phyloP scores from a whole-genome alignment of 1,284 basidiomycete species.

The Rhodotorula sp. region DNA sequence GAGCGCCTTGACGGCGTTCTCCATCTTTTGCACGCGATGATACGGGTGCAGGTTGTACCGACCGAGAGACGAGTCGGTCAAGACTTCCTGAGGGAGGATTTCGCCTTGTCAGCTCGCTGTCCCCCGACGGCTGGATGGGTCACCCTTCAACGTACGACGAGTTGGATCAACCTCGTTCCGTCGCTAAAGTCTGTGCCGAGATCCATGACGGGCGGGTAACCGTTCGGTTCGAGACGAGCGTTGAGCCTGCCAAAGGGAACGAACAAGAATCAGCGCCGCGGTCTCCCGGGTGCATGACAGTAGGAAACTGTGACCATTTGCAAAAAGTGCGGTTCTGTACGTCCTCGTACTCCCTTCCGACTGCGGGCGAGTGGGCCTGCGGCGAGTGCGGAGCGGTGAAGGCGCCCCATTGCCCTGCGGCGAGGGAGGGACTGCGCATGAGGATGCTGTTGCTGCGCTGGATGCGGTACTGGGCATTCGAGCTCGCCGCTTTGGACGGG shows the following conservation, averaged over 20 bases:
- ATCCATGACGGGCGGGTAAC: constrained; percentile 85
- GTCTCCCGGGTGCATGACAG: not conserved
- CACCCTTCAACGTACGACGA: constrained; percentile 62
- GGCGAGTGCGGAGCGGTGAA: constrained; percentile 7
- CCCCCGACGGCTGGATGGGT: constrained; percentile 16
- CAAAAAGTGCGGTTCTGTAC: constrained; percentile 78
- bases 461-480: not conserved
- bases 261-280: not conserved
- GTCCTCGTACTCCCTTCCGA: constrained; percentile 48
- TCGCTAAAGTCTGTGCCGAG: constrained; percentile 88
- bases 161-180: constrained; percentile 86
- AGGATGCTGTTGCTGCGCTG: constrained; percentile 7
- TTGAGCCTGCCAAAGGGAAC: constrained; percentile 65
- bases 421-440: not conserved
- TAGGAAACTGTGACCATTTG: constrained; percentile 65
- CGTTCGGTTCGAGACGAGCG: constrained; percentile 82
- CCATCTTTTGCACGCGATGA: constrained; percentile 94
- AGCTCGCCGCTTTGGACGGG: too few relatives aligned
- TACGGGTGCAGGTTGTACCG: constrained; percentile 85
- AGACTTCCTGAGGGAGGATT: constrained; percentile 50
- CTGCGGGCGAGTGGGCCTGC: not conserved
- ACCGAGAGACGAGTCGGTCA: constrained; percentile 76
- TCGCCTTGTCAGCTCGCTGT: not conserved
- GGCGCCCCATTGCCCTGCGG: constrained; percentile 12
- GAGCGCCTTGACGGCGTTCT: constrained; percentile 95